Conservation (phyloP, 176 grass and related monocot species). For the Rhipidocladum racemiflorum region DNA sequence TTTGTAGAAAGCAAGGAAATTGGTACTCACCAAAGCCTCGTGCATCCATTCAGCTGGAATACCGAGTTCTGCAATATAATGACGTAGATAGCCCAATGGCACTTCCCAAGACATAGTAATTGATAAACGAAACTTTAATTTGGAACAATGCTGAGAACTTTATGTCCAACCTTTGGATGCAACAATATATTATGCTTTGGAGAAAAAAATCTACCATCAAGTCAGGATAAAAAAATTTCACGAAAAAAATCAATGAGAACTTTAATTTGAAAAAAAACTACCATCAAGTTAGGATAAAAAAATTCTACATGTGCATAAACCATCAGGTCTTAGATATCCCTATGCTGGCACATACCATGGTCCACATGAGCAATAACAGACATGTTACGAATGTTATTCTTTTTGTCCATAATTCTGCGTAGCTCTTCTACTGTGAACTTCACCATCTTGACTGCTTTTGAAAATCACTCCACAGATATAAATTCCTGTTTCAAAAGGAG, state of each 20-base stretch:
- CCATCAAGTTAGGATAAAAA: background rate
- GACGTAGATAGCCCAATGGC: slow-evolving; percentile 95
- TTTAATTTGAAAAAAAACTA: no score
- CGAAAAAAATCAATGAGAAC: no score
- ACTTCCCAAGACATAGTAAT: slow-evolving; percentile 74
- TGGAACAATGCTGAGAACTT: no score
- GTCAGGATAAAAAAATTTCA: no score
- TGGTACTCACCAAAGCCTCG: slow-evolving; percentile 69
- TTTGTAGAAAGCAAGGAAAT: slow-evolving; percentile 28
- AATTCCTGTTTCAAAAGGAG: background rate
- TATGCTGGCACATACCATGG: slow-evolving; percentile 36
- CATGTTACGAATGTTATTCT: slow-evolving; percentile 44
- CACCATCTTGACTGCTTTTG: slow-evolving; percentile 54
- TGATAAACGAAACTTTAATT: slow-evolving; percentile 91
- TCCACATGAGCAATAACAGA: slow-evolving; percentile 56
- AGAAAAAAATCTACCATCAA: no score
- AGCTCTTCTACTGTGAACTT: slow-evolving; percentile 65
- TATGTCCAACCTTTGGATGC: no score
- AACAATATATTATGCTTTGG: no score
- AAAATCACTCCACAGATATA: slow-evolving; percentile 20
- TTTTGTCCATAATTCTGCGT: slow-evolving; percentile 54
- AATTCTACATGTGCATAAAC: background rate
- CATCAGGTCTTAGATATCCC: background rate
- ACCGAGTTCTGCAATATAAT: slow-evolving; percentile 84
- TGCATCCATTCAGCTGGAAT: slow-evolving; percentile 89